Percentiles rank a stretch among this genome's conserved stretches.
Evolutionary conservation across 2,329 filamentous ascomycete species (phyloP).

Genomic region (Cryphonectria parasitica): DNA sequence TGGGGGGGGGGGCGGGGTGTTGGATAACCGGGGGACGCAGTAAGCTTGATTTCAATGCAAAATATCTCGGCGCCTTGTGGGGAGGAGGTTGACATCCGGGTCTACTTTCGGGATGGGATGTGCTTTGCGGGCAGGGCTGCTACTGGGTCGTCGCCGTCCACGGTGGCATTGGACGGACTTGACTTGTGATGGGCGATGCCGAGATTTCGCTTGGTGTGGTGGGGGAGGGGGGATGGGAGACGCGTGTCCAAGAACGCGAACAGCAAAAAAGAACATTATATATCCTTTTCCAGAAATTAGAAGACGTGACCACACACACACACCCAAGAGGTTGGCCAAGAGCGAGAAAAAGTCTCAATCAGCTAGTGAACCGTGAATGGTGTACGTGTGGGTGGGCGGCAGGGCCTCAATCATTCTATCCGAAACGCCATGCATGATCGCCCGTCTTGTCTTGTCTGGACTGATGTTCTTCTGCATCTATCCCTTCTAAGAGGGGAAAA

Average conservation of each 20-base stretch:
- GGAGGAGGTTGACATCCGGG: neutral
- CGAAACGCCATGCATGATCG: neutral
- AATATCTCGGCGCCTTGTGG: neutral
- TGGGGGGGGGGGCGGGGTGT: no score
- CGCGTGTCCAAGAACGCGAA: neutral
- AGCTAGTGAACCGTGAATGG: neutral
- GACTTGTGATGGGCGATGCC: no score
- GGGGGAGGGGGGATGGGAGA: no score
- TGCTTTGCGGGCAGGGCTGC: neutral
- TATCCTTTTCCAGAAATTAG: neutral
- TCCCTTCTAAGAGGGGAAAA: neutral
- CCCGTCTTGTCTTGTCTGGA: constrained; percentile 5
- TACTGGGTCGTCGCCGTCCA: neutral
- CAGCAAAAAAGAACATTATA: neutral
- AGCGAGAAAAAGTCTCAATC: neutral
- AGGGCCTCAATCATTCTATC: neutral
- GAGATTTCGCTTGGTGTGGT: neutral
- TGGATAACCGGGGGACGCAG: no score
- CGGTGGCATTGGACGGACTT: neutral
- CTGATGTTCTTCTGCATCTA: constrained; percentile 5
- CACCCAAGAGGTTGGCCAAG: neutral
- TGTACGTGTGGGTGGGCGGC: neutral
- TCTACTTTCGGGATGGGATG: neutral
- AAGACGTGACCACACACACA: neutral
- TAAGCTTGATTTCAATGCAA: neutral